These are phyloP conservation scores for Stipa capillata DNA, from an alignment of 176 grass and related monocot species.

Conservation along the genomic window DNA sequence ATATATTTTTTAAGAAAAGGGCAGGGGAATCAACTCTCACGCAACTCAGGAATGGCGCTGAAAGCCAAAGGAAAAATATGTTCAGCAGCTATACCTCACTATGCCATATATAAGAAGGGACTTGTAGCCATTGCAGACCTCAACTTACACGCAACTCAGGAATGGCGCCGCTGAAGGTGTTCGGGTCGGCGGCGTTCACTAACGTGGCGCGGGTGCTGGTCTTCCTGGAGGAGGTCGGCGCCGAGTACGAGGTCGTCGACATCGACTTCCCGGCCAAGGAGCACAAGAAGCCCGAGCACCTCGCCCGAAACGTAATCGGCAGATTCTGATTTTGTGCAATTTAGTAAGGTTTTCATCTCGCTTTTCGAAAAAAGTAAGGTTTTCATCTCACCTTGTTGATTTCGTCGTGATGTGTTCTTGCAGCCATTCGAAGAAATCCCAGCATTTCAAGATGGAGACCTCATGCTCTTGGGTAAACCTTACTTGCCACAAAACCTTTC, in stretches of 20 bases:
- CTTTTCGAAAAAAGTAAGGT: too few relatives aligned
- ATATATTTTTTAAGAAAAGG: neutral
- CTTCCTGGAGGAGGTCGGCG: conserved; percentile 45
- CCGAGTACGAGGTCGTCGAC: conserved; percentile 31
- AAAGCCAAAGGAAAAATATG: neutral
- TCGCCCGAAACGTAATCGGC: conserved; percentile 13
- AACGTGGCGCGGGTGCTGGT: conserved; percentile 28
- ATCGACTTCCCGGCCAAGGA: neutral
- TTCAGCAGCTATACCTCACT: neutral
- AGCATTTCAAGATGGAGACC: conserved; percentile 31
- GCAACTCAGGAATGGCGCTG: too few relatives aligned
- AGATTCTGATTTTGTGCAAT: neutral
- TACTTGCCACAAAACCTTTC: neutral
- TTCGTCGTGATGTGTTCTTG: neutral
- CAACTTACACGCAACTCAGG: neutral
- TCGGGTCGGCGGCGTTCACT: conserved; percentile 7
- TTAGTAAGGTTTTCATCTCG: neutral
- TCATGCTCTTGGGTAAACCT: neutral
- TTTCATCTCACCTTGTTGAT: neutral
- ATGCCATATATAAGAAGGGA: neutral
- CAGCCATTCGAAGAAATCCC: conserved; percentile 33
- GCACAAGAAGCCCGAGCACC: conserved; percentile 28
- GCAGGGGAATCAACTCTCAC: neutral
- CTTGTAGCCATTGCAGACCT: neutral
- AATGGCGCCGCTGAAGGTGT: conserved; percentile 30